Evolutionary conservation across 805 yeast genomes (phyloP).

Genomic region (Grigorovia humatica): DNA sequence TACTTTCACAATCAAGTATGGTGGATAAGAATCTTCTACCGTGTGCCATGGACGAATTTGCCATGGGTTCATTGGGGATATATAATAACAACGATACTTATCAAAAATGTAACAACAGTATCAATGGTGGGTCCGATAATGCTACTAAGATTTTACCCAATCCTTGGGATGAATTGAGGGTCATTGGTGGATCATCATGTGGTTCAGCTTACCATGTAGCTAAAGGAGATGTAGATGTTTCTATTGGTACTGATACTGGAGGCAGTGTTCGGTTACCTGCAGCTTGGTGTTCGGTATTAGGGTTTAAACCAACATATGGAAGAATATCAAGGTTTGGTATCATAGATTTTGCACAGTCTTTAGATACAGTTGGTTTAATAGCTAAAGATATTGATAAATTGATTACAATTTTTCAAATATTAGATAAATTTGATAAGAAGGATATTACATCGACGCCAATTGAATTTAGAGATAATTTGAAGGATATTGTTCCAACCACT

Average conservation of each 20-base stretch:
- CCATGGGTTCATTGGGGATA: constrained; percentile 79
- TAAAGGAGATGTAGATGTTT: constrained; percentile 48
- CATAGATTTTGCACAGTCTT: constrained; percentile 81
- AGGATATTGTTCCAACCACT: not conserved
- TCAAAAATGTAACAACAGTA: too few species aligned
- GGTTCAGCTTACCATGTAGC: constrained; percentile 94
- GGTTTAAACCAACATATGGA: constrained; percentile 93
- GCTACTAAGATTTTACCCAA: constrained; percentile 3
- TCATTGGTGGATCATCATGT: constrained; percentile 84
- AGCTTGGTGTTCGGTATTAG: constrained; percentile 70
- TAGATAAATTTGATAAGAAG: constrained; percentile 54
- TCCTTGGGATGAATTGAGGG: not conserved
- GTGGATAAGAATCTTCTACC: not conserved
- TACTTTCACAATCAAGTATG: not conserved
- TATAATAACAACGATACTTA: constrained; percentile 32
- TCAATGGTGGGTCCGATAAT: not conserved
- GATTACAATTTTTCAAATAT: constrained; percentile 38
- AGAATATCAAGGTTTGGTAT: constrained; percentile 88
- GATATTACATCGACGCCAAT: constrained; percentile 66
- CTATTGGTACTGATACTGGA: constrained; percentile 95
- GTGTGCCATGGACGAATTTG: constrained; percentile 77
- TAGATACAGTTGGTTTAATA: constrained; percentile 88
- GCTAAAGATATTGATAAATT: constrained; percentile 39
- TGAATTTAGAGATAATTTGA: constrained; percentile 25
- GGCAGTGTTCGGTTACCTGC: constrained; percentile 94